These are phyloP conservation scores for Arbutus unedo DNA, from an alignment of 148 eudicot species.

Conservation along the genomic window DNA sequence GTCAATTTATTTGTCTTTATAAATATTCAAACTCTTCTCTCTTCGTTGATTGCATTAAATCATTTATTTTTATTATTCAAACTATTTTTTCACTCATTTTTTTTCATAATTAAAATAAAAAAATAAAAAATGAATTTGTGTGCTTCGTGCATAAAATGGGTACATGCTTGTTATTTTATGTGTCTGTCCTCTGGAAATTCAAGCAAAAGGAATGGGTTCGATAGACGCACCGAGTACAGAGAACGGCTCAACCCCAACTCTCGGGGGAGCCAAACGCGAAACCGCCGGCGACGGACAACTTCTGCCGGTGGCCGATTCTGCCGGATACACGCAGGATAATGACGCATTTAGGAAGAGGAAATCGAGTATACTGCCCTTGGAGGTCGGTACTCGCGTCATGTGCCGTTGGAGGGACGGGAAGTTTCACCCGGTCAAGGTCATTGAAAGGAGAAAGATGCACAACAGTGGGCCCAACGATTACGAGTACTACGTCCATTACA, in stretches of 20 bases:
- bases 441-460: slow-evolving; percentile 64
- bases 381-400: slow-evolving; percentile 78
- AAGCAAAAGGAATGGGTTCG: background rate
- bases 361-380: slow-evolving; percentile 49
- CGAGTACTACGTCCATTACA: slow-evolving; percentile 93
- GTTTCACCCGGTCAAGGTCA: slow-evolving; percentile 83
- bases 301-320: slow-evolving; percentile 21
- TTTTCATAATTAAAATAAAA: no score
- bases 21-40: no score
- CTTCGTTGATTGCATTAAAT: no score
- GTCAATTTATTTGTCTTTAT: no score
- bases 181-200: background rate
- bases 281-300: slow-evolving; percentile 23
- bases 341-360: slow-evolving; percentile 35
- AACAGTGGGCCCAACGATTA: slow-evolving; percentile 53
- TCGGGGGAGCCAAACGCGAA: background rate
- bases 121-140: no score
- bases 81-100: no score
- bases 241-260: background rate
- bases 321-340: slow-evolving; percentile 22
- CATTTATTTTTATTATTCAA: no score
- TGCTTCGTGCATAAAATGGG: no score
- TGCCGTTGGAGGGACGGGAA: slow-evolving; percentile 90
- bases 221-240: background rate
- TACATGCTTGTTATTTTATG: no score